phyloP scores from a whole-genome alignment of 148 eudicot genomes.

The Heliamphora exappendiculata region DNA sequence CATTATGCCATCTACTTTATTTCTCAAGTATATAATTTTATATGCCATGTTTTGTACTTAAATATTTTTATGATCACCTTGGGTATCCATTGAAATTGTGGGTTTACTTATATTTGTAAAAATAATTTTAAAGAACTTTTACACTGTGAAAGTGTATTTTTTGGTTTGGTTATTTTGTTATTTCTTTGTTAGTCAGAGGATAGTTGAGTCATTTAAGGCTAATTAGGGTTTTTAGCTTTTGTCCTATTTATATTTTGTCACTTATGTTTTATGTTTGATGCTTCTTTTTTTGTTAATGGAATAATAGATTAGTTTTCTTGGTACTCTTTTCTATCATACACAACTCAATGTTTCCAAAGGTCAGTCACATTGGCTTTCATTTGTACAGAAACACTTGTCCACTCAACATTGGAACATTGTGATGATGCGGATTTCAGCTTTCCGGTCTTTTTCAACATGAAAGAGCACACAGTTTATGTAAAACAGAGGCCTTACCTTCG shows the following conservation, averaged over 20 bases:
- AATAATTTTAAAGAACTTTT: neutral
- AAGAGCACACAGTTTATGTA: constrained; percentile 78
- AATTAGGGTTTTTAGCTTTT: too few species aligned
- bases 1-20: neutral
- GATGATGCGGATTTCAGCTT: constrained; percentile 82
- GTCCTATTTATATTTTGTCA: too few species aligned
- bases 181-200: too few species aligned
- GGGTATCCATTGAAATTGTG: neutral
- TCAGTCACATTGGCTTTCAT: constrained; percentile 4
- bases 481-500: constrained; percentile 82
- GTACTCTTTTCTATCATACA: too few species aligned
- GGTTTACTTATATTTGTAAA: neutral
- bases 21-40: neutral
- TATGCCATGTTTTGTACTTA: neutral
- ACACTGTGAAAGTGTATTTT: too few species aligned
- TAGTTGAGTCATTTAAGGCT: too few species aligned
- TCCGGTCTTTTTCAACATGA: constrained; percentile 71
- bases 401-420: constrained; percentile 77
- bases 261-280: too few species aligned
- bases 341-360: constrained; percentile 6
- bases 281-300: too few species aligned
- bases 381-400: constrained; percentile 87
- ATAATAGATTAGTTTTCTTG: too few species aligned
- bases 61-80: neutral
- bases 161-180: too few species aligned